Base-by-base conservation (phyloP, 1,284 basidiomycete species). In the Sanghuangporus sanghuang region DNA sequence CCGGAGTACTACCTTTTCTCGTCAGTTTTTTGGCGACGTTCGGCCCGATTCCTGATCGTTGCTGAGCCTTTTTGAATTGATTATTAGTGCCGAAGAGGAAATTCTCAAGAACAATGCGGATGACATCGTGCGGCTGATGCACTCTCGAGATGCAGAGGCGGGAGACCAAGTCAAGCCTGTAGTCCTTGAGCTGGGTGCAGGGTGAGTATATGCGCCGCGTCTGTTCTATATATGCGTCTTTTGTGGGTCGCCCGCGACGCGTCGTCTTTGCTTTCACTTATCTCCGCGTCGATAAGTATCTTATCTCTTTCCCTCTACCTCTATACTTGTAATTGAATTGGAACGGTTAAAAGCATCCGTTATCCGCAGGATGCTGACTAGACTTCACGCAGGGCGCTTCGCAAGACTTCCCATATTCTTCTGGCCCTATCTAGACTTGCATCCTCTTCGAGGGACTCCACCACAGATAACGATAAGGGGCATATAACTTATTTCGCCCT, bases 401-500 rank as follows among this genome's bases (percentile, higher is more conserved):
- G 92, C 71, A 96, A 98, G 81, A 98, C 96, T 0, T 93, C 92
- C 4, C 88, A 92, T 73, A 82, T 99, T 61, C 81, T 99, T 38
- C 80, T 80, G 18, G 91, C 92, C 1, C 80, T 98, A 44, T 84
- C 92, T 50, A 75, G 77, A 67, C 72, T 81, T 16, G 79, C 83
- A 7, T 72, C 77, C 21, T 69, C 66, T 65, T 61, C 66, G 64
- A 61, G 66, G 44, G 55, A 54, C 40, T 53, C 64, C 21, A 40
- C 62, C 18, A 36, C 53, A 46, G 48, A 61, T 9, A 60, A 38
- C 50, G 59, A 55, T 21, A 63, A 35, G 71, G 16, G 66, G 69
- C 2, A 71, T 71, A 85, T 92, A 71, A 91, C 87, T 1, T 98
- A 97, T 76, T 95, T 93, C 77, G 95, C 96, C 12, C 88, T 99